Evolutionary conservation across 805 yeast species (phyloP), one percentile per base, ranked within the genome.

Genomic region (Teunomyces gatunensis): DNA sequence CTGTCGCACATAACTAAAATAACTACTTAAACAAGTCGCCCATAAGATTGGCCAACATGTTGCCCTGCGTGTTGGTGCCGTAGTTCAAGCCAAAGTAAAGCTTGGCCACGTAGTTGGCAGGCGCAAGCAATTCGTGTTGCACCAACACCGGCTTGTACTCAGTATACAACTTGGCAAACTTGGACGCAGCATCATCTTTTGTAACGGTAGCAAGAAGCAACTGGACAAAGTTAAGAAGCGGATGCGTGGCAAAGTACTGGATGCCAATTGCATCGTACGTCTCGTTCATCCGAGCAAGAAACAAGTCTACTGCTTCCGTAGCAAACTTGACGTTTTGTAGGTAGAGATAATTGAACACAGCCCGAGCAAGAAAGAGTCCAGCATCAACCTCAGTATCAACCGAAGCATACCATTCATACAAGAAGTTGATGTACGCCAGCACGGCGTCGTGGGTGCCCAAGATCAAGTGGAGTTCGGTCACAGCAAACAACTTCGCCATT

Each of bases 271-370:
- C 7, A 11, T 11, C 5, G n/a, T 61, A 12, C 27, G 11, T 11
- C 27, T 41, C 53, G 10, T 44, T 40, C 28, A 58, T 49, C 30
- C 54, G 47, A 9, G 36, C 52, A 30, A 65, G 27, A 45, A 66
- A 71, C 15, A 56, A 50, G 17, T 56, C 60, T 13, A 61, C 42
- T 0, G 72, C 52, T 13, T 67, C 66, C 30, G 59, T 56, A 3
- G 87, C 87, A 60, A 77, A 81, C 50, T 85, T 77, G 42, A 87
- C 61, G 61, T 89, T 87, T 45, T 78, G 80, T 47, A 86, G 74
- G 54, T 83, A 77, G 18, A 88, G 69, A 63, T 87, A 92, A 55
- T 91, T 89, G 47, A 90, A 64, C 5, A 89, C 84, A 2, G 89
- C 80, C 53, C 97, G 77, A 23, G 69, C 54, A 46, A 73, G 56